Evolutionary conservation across 208 protist species (phyloP), one percentile per base, ranked within the genome.

Genomic region (Trypanosomatidae sp.): DNA sequence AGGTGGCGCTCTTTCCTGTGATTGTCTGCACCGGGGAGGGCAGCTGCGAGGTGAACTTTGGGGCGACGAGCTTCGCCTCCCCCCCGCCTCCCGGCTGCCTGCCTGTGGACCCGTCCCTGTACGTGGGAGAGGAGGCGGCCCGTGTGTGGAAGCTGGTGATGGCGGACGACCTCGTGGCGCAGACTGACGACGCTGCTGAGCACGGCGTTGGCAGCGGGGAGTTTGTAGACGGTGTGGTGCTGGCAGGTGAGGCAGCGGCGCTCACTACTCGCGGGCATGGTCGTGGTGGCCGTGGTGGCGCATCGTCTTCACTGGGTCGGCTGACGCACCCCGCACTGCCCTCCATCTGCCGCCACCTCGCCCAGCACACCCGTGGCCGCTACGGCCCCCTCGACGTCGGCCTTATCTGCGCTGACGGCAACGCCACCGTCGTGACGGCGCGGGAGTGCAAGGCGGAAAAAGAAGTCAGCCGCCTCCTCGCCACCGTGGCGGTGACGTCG

Each of bases 11-110:
- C 55, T 95, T 93, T 55, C 91, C 88, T 13, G 86, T 80, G 1
- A 73, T 91, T 30, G 80, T 65, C 30, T 82, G 69, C 62, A 77
- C 72, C 15, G 71, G 58, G 1, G 76, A 70, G 58, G 77, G 62
- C 33, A 72, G 30, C 72, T 92, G 90, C 74, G 91, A 94, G 71
- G 71, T 98, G 17, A 98, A 98, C 87, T 93, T 97, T 74, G 95
- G 95, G n/a, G 84, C 78, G 2, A 73, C 88, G 3, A 81, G 83
- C 7, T 98, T 97, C 70, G 58, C 69, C 28, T 86, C 70, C 43
- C 68, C 47, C 25, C 80, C 91, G 17, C 86, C 88, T 2, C 62
- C 75, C 43, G 91, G 90, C 25, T 92, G 81, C 69, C 67, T 98
- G n/a, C 87, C 94, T 25, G 81, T 93, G 19, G 87, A 95, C 73